Base-by-base conservation (phyloP, 768 basidiomycete genomes). In the Vishniacozyma victoriae region DNA sequence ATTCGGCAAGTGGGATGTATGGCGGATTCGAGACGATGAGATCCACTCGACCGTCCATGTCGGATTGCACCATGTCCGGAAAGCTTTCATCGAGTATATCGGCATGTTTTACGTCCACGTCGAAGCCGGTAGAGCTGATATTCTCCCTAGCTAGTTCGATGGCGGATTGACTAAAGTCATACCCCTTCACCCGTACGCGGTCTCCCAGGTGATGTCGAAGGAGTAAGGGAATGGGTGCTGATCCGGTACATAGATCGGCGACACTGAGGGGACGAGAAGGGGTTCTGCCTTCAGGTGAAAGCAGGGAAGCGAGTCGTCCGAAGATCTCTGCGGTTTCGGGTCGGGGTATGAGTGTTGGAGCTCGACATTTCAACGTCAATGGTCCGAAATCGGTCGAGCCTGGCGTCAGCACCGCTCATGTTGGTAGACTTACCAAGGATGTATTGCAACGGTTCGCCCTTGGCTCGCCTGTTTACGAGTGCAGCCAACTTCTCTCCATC, bases 171-270 rank as follows among this genome's bases (percentile, higher is more conserved):
- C 41, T 52, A 35, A 62, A 47, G 37, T 70, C 69, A 33, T 33
- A 33, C n/a, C 29, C 29, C 29, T 9, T 9, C 9, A 33, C n/a
- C 29, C 29, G 9, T 9, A 9, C n/a, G 9, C 29, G 29, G n/a
- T 33, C 29, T n/a, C 25, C 16, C n/a, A 64, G 48, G 6, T 23
- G 18, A 26, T 82, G 78, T 61, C 82, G 82, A 15, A 97, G 76
- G n/a, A 88, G 76, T 35, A 95, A 78, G 1, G 90, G 86, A 42
- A 96, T 91, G 69, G 90, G 91, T 13, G 86, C 93, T 0, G 88
- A 81, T 38, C 93, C 93, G 4, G 91, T 93, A 69, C 92, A 90
- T 37, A 97, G 80, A 73, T 99, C 93, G 25, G 96, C 76, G 22
- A 92, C 71, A 24, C 74, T 75, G 14, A 77, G 22, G 0, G 73